These are phyloP conservation scores for Pleurozium schreberi DNA, from an alignment of 225 moss, liverwort and hornwort genomes.

Conservation along the genomic window DNA sequence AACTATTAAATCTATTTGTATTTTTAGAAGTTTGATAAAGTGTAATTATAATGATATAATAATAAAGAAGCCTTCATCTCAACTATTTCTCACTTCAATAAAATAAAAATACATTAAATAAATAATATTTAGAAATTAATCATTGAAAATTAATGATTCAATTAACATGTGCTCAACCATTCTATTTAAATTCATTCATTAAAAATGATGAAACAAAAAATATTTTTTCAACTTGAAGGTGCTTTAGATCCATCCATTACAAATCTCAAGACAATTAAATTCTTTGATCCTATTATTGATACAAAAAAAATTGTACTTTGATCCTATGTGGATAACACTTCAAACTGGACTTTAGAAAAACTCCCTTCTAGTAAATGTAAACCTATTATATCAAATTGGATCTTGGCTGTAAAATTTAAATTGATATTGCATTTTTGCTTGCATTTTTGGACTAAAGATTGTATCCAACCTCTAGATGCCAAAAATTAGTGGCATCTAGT, in stretches of 20 bases:
- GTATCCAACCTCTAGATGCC: accelerated
- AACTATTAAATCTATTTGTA: neutral
- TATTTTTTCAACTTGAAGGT: accelerated
- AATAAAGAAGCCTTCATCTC: neutral
- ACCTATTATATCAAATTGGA: neutral
- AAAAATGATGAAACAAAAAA: accelerated
- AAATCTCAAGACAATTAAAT: neutral
- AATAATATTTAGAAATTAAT: neutral
- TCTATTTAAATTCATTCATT: neutral
- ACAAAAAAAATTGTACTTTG: neutral
- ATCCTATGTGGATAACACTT: accelerated
- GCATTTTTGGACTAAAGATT: neutral
- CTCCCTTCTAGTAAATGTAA: accelerated
- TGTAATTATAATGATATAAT: neutral
- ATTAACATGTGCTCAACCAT: neutral
- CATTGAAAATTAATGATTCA: neutral
- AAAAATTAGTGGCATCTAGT: no score
- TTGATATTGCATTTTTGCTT: neutral
- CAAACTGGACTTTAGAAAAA: no score
- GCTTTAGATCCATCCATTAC: neutral
- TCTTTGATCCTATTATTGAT: neutral
- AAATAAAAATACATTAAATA: neutral
- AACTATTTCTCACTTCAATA: neutral
- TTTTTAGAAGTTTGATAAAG: neutral
- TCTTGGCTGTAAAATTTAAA: neutral